A percentile compares a stretch with the other conserved stretches of the same genome.
Conservation (phyloP, 2,329 filamentous ascomycete species). For the Bipolaris zeicola region DNA sequence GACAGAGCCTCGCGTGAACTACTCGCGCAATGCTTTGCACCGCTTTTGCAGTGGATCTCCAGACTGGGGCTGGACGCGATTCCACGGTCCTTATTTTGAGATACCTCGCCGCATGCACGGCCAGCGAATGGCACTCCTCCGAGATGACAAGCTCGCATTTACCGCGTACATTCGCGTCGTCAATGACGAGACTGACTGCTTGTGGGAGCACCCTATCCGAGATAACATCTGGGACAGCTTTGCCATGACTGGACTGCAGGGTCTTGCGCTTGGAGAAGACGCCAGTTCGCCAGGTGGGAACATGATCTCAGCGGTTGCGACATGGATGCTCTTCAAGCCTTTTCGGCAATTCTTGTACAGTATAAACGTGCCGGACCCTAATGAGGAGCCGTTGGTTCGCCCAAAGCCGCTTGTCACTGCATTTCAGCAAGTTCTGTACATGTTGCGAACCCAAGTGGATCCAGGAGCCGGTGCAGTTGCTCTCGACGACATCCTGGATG, state of each 20-base stretch:
- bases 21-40: constrained; percentile 62
- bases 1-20: constrained; percentile 63
- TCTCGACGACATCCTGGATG: constrained; percentile 45
- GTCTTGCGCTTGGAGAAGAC: constrained; percentile 46
- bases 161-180: constrained; percentile 66
- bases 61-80: constrained; percentile 69
- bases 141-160: constrained; percentile 65
- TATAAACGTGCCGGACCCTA: constrained; percentile 54
- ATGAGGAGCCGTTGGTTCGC: constrained; percentile 52
- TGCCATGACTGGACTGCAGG: constrained; percentile 62
- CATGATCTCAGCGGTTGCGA: constrained; percentile 60
- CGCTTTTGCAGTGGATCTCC: constrained; percentile 63
- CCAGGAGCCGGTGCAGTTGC: constrained; percentile 42
- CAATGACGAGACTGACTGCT: constrained; percentile 63
- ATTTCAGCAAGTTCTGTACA: constrained; percentile 59
- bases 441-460: constrained; percentile 53
- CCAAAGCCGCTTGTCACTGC: constrained; percentile 59
- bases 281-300: constrained; percentile 46
- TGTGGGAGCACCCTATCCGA: constrained; percentile 65
- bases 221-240: constrained; percentile 64
- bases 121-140: constrained; percentile 64
- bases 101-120: constrained; percentile 62
- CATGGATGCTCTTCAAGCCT: constrained; percentile 64
- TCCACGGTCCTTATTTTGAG: constrained; percentile 63
- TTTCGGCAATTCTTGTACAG: constrained; percentile 62